Evolutionary conservation across 306 rosid genomes (phyloP).

Genomic region (Astragalus glycyphyllos): DNA sequence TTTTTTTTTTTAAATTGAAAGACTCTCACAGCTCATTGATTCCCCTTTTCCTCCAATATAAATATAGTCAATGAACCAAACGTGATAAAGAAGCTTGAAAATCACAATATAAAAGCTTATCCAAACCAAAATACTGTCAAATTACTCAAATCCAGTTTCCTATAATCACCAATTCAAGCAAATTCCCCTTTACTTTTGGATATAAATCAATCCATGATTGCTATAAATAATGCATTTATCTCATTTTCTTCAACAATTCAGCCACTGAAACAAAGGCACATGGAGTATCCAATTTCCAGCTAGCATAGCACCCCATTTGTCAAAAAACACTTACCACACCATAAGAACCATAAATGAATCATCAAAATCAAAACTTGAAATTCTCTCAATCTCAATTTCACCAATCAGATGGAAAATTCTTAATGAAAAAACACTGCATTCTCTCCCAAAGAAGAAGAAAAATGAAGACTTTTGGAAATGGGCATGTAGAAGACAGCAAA

Average conservation of each 20-base stretch:
- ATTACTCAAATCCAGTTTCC: constrained; percentile 44
- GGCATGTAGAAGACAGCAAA: constrained; percentile 59
- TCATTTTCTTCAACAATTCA: constrained; percentile 46
- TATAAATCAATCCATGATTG: constrained; percentile 46
- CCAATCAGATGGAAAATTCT: constrained; percentile 12
- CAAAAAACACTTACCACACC: constrained; percentile 1
- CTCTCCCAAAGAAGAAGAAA: constrained; percentile 37
- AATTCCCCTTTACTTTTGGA: constrained; percentile 34
- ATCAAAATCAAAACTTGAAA: background rate
- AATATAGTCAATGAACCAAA: constrained; percentile 38
- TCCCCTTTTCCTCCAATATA: constrained; percentile 39
- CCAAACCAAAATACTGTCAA: constrained; percentile 30
- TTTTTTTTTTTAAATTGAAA: constrained; percentile 40
- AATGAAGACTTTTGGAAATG: constrained; percentile 46
- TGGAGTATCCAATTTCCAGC: constrained; percentile 24
- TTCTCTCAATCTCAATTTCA: constrained; percentile 27
- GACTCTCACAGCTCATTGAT: constrained; percentile 47
- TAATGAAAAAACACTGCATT: constrained; percentile 5
- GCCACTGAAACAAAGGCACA: constrained; percentile 42
- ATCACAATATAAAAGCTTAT: constrained; percentile 34
- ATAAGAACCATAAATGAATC: background rate
- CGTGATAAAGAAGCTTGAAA: constrained; percentile 46
- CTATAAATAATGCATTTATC: constrained; percentile 32
- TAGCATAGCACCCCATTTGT: too few species aligned
- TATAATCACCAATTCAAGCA: too few species aligned